Conservation (phyloP, 306 rosid species). For the Cajanus cajan region DNA sequence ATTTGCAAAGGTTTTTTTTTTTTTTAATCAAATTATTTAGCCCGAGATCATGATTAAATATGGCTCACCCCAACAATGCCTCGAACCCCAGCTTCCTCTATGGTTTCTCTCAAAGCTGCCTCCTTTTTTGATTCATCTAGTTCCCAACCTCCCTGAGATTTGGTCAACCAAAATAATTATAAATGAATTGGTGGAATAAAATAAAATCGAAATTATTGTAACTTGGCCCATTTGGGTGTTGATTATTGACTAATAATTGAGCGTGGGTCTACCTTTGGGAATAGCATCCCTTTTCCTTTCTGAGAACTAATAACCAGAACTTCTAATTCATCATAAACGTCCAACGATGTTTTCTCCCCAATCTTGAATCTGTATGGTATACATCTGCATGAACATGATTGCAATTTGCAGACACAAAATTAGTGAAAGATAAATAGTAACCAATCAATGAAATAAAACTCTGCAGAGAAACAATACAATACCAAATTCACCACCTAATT, state of each 20-base stretch:
- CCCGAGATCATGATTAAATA: not conserved
- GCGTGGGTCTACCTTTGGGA: conserved; percentile 68
- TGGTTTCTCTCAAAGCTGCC: conserved; percentile 83
- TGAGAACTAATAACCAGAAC: conserved; percentile 86
- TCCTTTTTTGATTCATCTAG: conserved; percentile 76
- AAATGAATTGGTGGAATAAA: not conserved
- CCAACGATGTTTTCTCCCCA: conserved; percentile 32
- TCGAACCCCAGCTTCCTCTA: conserved; percentile 91
- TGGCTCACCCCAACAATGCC: conserved; percentile 70
- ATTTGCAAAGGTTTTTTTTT: not conserved
- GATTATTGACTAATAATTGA: not conserved
- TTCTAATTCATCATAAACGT: conserved; percentile 55
- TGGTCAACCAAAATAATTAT: conserved; percentile 12
- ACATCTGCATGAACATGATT: conserved; percentile 65
- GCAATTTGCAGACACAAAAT: not conserved
- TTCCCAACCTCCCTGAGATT: conserved; percentile 93
- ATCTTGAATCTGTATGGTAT: conserved; percentile 77
- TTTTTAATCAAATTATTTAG: not conserved
- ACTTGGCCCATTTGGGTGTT: not conserved
- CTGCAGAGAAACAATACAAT: conserved; percentile 2
- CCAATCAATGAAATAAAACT: conserved; percentile 13
- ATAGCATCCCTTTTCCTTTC: conserved; percentile 83
- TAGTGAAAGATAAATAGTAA: not conserved
- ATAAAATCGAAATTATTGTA: not conserved
- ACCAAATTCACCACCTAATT: not conserved